These are phyloP conservation scores for Entomortierella chlamydospora DNA, from an alignment of 192 early-diverging fungal genomes.

Conservation along the genomic window DNA sequence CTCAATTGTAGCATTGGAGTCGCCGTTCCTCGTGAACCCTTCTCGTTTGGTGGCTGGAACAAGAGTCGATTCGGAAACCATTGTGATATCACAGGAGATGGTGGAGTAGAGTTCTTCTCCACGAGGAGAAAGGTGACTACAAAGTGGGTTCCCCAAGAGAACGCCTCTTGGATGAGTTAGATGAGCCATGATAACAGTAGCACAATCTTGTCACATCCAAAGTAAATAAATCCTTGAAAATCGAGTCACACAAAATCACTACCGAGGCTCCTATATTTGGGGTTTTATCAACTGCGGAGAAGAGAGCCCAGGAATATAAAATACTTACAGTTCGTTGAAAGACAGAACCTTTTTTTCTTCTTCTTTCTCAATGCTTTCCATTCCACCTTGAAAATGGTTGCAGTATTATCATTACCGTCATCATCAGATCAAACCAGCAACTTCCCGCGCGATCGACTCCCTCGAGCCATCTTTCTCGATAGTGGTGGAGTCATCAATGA, in stretches of 20 bases:
- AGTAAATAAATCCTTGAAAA: constrained; percentile 7
- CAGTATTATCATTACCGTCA: too few relatives aligned
- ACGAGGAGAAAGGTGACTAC: constrained; percentile 79
- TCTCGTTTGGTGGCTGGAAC: constrained; percentile 85
- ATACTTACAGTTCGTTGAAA: too few relatives aligned
- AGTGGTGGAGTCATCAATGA: constrained; percentile 47
- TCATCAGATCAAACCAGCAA: too few relatives aligned
- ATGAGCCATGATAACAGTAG: too few relatives aligned
- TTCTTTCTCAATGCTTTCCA: too few relatives aligned
- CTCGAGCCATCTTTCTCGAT: constrained; percentile 41
- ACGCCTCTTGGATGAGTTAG: constrained; percentile 70
- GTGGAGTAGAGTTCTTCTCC: constrained; percentile 82
- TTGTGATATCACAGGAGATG: constrained; percentile 79
- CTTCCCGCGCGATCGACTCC: neutral
- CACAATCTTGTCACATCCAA: too few relatives aligned
- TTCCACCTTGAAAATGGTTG: too few relatives aligned
- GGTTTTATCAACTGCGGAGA: too few relatives aligned
- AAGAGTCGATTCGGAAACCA: constrained; percentile 73
- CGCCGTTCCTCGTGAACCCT: constrained; percentile 72
- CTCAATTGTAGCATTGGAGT: constrained; percentile 37
- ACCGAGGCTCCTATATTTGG: too few relatives aligned
- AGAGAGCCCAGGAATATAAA: too few relatives aligned
- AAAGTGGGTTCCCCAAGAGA: constrained; percentile 75
- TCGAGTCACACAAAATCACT: too few relatives aligned
- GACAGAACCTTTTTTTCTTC: too few relatives aligned